Conservation (phyloP, 2,329 filamentous ascomycete species). For the Hymenoscyphus fructigenus region DNA sequence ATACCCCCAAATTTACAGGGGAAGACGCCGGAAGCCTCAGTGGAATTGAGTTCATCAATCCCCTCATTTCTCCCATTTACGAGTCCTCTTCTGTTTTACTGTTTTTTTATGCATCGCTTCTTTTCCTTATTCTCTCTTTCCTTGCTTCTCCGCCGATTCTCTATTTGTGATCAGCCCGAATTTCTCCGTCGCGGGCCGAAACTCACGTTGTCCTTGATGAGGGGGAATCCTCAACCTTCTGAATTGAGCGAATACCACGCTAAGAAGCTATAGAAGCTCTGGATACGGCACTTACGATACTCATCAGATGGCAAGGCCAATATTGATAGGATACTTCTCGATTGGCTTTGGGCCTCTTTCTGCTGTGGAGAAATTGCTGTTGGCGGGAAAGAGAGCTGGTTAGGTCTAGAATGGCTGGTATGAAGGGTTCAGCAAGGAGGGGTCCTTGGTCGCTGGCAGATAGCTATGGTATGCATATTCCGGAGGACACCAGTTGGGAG, state of each 20-base stretch:
- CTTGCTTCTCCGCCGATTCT: background rate
- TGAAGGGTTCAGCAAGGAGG: background rate
- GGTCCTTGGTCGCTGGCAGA: slow-evolving; percentile 34
- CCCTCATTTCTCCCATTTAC: background rate
- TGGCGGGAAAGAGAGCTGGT: background rate
- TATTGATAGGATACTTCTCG: slow-evolving; percentile 2
- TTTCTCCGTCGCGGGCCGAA: background rate
- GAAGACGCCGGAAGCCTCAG: background rate
- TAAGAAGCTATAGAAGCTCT: background rate
- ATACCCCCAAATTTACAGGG: background rate
- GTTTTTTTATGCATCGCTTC: background rate
- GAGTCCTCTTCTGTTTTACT: background rate
- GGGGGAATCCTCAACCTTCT: background rate
- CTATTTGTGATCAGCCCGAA: background rate
- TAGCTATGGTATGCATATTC: slow-evolving; percentile 31
- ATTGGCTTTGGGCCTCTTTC: slow-evolving; percentile 21
- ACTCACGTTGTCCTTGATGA: background rate
- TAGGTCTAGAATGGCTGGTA: background rate
- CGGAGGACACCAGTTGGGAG: background rate
- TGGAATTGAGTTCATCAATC: background rate
- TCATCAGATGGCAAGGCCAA: slow-evolving; percentile 19
- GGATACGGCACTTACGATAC: background rate
- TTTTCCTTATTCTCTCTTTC: background rate
- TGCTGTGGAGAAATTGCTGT: background rate
- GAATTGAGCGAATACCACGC: background rate